Conservation (phyloP, 768 basidiomycete species). For the Bullera alba region DNA sequence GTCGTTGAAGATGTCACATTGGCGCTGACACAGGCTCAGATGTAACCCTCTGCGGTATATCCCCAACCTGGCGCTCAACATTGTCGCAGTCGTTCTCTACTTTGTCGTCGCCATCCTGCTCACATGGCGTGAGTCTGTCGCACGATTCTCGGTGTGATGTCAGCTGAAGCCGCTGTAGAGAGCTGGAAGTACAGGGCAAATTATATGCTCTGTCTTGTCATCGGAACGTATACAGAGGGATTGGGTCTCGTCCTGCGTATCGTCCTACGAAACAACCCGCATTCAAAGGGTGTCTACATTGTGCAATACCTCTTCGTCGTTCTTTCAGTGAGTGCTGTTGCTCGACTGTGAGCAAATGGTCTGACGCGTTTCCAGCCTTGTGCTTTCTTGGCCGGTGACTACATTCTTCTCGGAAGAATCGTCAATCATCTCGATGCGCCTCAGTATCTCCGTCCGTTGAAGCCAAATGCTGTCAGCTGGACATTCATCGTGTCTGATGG, state of each 20-base stretch:
- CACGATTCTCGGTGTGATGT: neutral
- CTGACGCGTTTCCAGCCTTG: slow-evolving; percentile 26
- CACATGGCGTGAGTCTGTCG: slow-evolving; percentile 28
- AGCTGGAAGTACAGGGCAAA: slow-evolving; percentile 22
- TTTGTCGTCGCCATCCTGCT: slow-evolving; percentile 36
- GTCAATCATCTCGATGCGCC: slow-evolving; percentile 31
- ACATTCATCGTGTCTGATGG: slow-evolving; percentile 43
- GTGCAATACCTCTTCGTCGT: slow-evolving; percentile 43
- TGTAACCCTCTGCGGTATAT: slow-evolving; percentile 46
- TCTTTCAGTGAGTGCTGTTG: slow-evolving; percentile 27
- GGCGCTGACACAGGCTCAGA: slow-evolving; percentile 8
- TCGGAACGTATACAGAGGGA: slow-evolving; percentile 41
- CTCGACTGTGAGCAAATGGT: neutral
- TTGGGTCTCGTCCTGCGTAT: slow-evolving; percentile 40
- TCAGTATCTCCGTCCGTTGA: slow-evolving; percentile 34
- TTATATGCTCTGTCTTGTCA: slow-evolving; percentile 40
- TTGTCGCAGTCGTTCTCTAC: slow-evolving; percentile 34
- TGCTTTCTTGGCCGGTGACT: slow-evolving; percentile 44
- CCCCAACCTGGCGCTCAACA: slow-evolving; percentile 32
- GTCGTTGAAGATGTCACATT: neutral
- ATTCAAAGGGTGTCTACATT: slow-evolving; percentile 39
- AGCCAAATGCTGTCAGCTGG: slow-evolving; percentile 29
- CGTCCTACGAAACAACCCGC: slow-evolving; percentile 34
- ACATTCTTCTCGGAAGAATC: slow-evolving; percentile 42
- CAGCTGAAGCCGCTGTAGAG: neutral